Evolutionary conservation across 2,329 filamentous ascomycete genomes (phyloP), one percentile per base, ranked within the genome.

Genomic region (Hirsutella thompsonii): DNA sequence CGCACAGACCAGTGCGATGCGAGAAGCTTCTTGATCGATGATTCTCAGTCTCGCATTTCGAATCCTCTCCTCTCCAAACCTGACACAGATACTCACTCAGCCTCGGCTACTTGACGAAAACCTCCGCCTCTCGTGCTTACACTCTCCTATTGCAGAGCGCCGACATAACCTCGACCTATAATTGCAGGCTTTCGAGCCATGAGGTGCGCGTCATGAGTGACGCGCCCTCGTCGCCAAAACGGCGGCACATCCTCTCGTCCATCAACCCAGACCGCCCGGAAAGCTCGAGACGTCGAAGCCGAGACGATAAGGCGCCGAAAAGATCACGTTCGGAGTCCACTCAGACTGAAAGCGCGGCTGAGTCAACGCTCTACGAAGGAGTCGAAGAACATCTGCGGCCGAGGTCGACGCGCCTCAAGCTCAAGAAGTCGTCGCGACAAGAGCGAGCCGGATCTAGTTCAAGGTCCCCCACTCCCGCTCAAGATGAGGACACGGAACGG

Each of bases 221-320:
- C 44, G 43, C 46, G 34, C 46, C 48, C 11, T 43, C 57, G 38
- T 65, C 63, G 20, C 58, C 63, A 23, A 59, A 55, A 47, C 55
- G 69, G 52, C 64, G 67, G n/a, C 67, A 66, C 36, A 69, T 72
- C 18, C 57, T 72, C 16, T 66, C 65, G 6, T 72, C 68, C 6
- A 67, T 69, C 49, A 69, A 70, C 45, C 63, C 57, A 5, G 55
- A 58, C 4, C 40, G 42, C 8, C 41, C 45, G 16, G 13, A 26
- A 33, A 34, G 42, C 18, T 21, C 39, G 11, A 20, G 38, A 32
- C 18, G 21, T n/a, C 14, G 34, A 13, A 40, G 32, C 19, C 14
- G 35, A 36, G 38, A 46, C 16, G 30, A 30, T 3, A 14, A 32
- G 5, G 18, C 8, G n/a, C n/a, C n/a, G 2, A 26, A 14, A 20